Percentiles rank a stretch among this genome's conserved stretches.
Conservation (phyloP, 2,329 filamentous ascomycete genomes). For the Hymenoscyphus fraxineus region DNA sequence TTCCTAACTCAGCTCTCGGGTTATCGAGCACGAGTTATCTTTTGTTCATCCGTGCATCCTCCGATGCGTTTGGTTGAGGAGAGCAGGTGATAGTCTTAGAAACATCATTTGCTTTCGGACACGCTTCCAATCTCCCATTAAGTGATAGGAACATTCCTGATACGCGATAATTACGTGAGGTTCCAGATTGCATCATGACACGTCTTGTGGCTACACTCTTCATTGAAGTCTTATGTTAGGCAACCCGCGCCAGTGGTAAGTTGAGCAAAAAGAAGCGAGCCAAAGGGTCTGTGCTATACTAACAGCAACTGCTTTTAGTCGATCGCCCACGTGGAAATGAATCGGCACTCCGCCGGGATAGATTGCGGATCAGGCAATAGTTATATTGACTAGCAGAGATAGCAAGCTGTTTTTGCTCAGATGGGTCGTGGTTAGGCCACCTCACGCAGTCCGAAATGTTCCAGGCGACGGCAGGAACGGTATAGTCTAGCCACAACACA, state of each 20-base stretch:
- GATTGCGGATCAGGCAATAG: neutral
- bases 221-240: neutral
- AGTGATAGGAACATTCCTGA: neutral
- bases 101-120: neutral
- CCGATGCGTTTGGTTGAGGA: neutral
- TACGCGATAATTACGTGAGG: neutral
- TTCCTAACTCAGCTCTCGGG: neutral
- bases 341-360: neutral
- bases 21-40: neutral
- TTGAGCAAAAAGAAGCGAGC: neutral
- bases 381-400: neutral
- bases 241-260: neutral
- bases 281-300: neutral
- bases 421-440: neutral
- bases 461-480: conserved; percentile 6
- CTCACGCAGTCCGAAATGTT: neutral
- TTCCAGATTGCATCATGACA: neutral
- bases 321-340: neutral
- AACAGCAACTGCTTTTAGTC: neutral
- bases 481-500: neutral
- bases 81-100: neutral
- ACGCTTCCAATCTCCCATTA: neutral
- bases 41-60: neutral
- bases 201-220: neutral
- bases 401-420: neutral